phyloP scores from a whole-genome alignment of 805 yeast genomes.

The Hanseniaspora jakobsenii region DNA sequence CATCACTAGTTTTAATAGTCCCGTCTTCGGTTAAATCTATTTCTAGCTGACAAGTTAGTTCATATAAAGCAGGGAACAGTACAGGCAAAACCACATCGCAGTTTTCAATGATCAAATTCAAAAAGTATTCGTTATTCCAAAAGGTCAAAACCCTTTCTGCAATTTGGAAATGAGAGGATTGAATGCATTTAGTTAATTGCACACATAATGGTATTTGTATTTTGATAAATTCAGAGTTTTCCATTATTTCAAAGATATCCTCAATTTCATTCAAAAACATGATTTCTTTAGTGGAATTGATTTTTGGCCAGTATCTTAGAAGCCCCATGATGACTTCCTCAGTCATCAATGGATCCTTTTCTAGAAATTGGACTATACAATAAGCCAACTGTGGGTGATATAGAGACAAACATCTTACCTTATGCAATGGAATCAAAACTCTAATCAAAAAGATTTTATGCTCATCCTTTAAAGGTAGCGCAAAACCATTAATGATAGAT shows the following conservation, averaged over 20 bases:
- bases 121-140: conserved; percentile 91
- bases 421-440: conserved; percentile 83
- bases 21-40: conserved; percentile 26
- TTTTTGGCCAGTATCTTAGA: conserved; percentile 91
- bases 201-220: conserved; percentile 89
- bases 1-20: too few species aligned
- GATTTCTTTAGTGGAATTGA: conserved; percentile 86
- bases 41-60: conserved; percentile 45
- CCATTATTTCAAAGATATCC: conserved; percentile 92
- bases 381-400: conserved; percentile 96
- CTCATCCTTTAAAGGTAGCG: conserved; percentile 91
- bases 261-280: conserved; percentile 93
- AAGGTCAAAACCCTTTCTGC: conserved; percentile 87
- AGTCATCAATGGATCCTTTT: conserved; percentile 81
- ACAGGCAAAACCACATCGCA: conserved; percentile 89
- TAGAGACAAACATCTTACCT: conserved; percentile 72
- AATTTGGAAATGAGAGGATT: conserved; percentile 94
- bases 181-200: conserved; percentile 84
- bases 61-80: conserved; percentile 79
- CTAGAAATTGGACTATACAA: conserved; percentile 91
- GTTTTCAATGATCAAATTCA: conserved; percentile 79
- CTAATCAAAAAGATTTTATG: conserved; percentile 82
- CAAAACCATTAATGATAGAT: conserved; percentile 93
- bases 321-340: conserved; percentile 95
- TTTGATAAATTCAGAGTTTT: conserved; percentile 80